Percentiles rank a stretch among this genome's conserved stretches.
Evolutionary conservation across 208 protist species (phyloP).

Genomic region (Leishmania lainsoni): DNA sequence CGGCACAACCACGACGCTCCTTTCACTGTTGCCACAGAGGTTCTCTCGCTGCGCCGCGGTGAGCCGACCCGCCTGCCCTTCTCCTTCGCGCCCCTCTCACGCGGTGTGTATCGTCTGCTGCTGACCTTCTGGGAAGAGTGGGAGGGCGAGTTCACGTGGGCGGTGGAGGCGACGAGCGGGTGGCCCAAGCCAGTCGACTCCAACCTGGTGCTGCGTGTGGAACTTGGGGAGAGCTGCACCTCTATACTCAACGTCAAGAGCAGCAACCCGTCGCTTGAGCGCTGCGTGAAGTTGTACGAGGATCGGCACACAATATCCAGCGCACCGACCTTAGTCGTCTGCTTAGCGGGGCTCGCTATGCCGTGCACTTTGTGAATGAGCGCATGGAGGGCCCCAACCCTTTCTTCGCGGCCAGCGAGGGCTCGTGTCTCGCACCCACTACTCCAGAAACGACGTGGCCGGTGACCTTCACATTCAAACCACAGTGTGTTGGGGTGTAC

Average conservation of each 20-base stretch:
- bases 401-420: conserved; percentile 66
- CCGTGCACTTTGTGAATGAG: conserved; percentile 73
- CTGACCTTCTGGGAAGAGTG: conserved; percentile 87
- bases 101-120: conserved; percentile 71
- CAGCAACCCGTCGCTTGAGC: conserved; percentile 68
- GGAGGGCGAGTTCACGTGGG: conserved; percentile 91
- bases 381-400: conserved; percentile 78
- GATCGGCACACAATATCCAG: conserved; percentile 49
- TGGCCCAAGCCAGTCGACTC: conserved; percentile 59
- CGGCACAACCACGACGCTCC: conserved; percentile 23
- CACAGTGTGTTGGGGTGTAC: conserved; percentile 86
- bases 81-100: conserved; percentile 83
- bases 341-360: conserved; percentile 41
- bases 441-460: conserved; percentile 13
- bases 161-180: conserved; percentile 64
- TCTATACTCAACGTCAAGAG: conserved; percentile 52
- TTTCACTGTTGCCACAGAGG: conserved; percentile 75
- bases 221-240: conserved; percentile 57
- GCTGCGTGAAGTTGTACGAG: conserved; percentile 69
- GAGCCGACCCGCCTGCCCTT: conserved; percentile 72
- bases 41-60: conserved; percentile 66
- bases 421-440: conserved; percentile 12
- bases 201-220: conserved; percentile 57
- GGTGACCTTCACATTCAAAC: conserved; percentile 78
- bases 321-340: conserved; percentile 25